A percentile compares a stretch with the other conserved stretches of the same genome.
phyloP scores from a whole-genome alignment of 2,329 filamentous ascomycete genomes.

The Pezicula radicicola region DNA sequence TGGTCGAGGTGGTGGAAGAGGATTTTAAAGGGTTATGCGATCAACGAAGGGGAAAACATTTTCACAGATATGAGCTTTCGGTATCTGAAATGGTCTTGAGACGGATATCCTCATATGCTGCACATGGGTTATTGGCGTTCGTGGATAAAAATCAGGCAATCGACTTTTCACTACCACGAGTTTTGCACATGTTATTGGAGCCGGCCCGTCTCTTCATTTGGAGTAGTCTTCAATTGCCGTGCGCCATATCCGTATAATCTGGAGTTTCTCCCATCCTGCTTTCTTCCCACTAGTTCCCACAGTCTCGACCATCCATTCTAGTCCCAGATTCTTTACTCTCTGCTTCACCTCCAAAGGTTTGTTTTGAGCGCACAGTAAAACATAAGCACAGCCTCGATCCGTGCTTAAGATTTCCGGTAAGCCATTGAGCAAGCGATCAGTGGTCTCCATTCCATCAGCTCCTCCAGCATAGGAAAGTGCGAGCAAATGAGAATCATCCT shows the following conservation, averaged over 20 bases:
- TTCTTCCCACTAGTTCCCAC: conserved; percentile 82
- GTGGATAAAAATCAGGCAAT: conserved; percentile 18
- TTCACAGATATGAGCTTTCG: not conserved
- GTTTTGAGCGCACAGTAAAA: conserved; percentile 89
- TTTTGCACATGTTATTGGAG: not conserved
- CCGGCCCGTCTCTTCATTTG: not conserved
- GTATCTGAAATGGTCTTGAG: not conserved
- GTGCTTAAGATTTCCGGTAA: conserved; percentile 63
- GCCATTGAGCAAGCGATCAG: conserved; percentile 69
- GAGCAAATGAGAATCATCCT: conserved; percentile 79
- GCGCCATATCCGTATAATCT: conserved; percentile 83
- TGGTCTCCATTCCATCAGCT: conserved; percentile 89
- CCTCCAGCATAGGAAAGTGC: conserved; percentile 88
- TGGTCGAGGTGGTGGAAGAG: conserved; percentile 44
- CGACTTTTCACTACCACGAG: conserved; percentile 6
- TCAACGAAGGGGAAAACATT: not conserved
- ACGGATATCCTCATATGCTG: not conserved
- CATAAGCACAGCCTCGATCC: conserved; percentile 74
- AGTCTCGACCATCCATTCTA: conserved; percentile 69
- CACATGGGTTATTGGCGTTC: conserved; percentile 15
- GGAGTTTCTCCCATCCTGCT: conserved; percentile 92
- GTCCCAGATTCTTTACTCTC: conserved; percentile 54
- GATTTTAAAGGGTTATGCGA: conserved; percentile 25
- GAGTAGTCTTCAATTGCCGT: not conserved
- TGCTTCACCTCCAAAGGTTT: conserved; percentile 71